Conservation (phyloP, 805 yeast species). For the Lipomyces starkeyi region DNA sequence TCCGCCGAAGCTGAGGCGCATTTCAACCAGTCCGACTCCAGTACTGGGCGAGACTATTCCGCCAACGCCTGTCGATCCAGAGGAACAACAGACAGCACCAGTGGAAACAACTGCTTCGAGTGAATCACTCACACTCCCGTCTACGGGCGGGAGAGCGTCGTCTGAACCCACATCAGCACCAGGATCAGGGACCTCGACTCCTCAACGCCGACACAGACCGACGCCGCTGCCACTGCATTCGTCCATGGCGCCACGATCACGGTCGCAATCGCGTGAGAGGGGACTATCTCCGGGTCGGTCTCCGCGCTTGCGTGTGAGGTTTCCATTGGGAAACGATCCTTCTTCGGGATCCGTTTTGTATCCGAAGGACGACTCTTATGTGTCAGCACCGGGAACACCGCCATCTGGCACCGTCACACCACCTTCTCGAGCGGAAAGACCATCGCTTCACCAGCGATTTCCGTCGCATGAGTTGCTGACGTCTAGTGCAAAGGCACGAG, state of each 20-base stretch:
- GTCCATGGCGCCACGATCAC: slow-evolving; percentile 35
- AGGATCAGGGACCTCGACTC: background rate
- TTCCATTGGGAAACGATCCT: slow-evolving; percentile 43
- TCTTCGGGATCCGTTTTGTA: slow-evolving; percentile 37
- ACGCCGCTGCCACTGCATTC: slow-evolving; percentile 32
- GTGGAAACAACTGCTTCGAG: background rate
- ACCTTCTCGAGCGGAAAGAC: background rate
- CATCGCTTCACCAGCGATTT: background rate
- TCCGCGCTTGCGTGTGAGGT: slow-evolving; percentile 38
- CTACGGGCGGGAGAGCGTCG: slow-evolving; percentile 6
- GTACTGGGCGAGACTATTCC: slow-evolving; percentile 17
- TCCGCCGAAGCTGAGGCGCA: background rate
- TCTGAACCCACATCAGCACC: slow-evolving; percentile 6
- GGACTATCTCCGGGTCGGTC: slow-evolving; percentile 30
- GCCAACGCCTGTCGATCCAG: slow-evolving; percentile 15
- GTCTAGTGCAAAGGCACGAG: background rate
- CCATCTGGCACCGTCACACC: background rate
- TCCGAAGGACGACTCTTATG: slow-evolving; percentile 32
- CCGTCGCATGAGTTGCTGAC: background rate
- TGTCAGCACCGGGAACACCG: background rate
- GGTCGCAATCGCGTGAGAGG: slow-evolving; percentile 32
- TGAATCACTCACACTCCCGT: slow-evolving; percentile 4
- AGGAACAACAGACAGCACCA: background rate
- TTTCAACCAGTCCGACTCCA: background rate
- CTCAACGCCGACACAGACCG: slow-evolving; percentile 25